Evolutionary conservation across 352 stramenopile species (phyloP).

Genomic region (Pythium oligandrum): DNA sequence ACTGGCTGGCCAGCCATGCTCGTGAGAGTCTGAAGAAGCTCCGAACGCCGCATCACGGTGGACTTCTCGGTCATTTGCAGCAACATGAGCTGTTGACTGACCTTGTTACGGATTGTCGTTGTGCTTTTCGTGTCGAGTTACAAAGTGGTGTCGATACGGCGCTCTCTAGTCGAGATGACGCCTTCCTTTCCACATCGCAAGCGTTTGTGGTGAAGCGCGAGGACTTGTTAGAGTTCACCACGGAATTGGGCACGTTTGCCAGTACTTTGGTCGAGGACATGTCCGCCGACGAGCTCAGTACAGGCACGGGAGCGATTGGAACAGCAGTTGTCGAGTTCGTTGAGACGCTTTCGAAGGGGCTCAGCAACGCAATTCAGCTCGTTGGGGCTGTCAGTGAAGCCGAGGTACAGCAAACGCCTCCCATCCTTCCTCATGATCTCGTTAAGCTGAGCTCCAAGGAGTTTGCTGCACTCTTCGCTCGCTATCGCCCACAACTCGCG

Average conservation of each 20-base stretch:
- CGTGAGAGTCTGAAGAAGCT: constrained; percentile 34
- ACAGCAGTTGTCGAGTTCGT: constrained; percentile 26
- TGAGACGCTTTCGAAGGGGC: constrained; percentile 23
- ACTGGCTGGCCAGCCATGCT: constrained; percentile 38
- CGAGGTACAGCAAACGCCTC: constrained; percentile 21
- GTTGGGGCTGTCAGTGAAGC: background rate
- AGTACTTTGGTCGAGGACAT: constrained; percentile 24
- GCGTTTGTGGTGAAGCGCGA: too few relatives aligned
- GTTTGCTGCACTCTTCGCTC: constrained; percentile 34
- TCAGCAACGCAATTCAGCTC: too few relatives aligned
- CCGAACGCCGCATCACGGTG: constrained; percentile 15
- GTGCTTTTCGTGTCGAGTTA: too few relatives aligned
- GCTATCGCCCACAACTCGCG: constrained; percentile 20
- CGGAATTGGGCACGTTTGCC: constrained; percentile 35
- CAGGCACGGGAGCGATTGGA: constrained; percentile 27
- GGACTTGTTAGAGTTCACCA: constrained; percentile 20
- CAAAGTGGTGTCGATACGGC: too few relatives aligned
- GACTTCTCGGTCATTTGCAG: background rate
- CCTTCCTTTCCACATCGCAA: too few relatives aligned
- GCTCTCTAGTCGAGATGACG: too few relatives aligned
- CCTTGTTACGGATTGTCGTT: too few relatives aligned
- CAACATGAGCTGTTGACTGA: too few relatives aligned
- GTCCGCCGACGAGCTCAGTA: constrained; percentile 17
- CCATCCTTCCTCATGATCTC: constrained; percentile 45
- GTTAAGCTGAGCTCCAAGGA: constrained; percentile 39